Evolutionary conservation across 805 yeast species (phyloP).

Genomic region (Candida ascalaphidarum): DNA sequence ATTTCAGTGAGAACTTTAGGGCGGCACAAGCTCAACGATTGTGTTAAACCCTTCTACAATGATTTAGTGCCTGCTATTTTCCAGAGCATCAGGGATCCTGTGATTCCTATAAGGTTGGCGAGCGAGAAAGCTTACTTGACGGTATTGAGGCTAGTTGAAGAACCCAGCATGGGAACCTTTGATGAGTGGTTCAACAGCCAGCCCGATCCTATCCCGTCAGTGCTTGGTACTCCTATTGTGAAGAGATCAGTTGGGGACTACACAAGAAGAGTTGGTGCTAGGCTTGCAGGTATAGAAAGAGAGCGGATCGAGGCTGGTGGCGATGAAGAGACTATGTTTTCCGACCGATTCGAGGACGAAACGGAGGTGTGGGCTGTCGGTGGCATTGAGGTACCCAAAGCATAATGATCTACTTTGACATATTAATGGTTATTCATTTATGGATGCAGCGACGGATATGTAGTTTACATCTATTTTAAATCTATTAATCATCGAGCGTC

Average conservation of each 20-base stretch:
- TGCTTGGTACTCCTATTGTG: constrained; percentile 40
- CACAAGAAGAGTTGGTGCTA: constrained; percentile 79
- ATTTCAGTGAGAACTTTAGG: constrained; percentile 71
- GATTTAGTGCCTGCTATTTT: constrained; percentile 66
- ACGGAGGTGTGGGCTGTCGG: constrained; percentile 86
- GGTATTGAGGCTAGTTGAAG: constrained; percentile 65
- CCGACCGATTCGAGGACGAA: constrained; percentile 83
- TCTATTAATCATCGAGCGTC: constrained; percentile 7
- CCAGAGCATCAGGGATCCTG: constrained; percentile 74
- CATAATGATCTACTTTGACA: too few relatives aligned
- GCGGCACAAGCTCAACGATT: constrained; percentile 43
- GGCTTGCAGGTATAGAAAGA: constrained; percentile 80
- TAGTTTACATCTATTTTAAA: too few relatives aligned
- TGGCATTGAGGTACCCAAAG: constrained; percentile 37
- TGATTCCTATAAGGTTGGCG: constrained; percentile 87
- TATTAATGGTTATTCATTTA: too few relatives aligned
- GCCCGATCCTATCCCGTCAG: constrained; percentile 28
- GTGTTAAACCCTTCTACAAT: constrained; percentile 47
- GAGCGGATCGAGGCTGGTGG: constrained; percentile 89
- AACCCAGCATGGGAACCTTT: constrained; percentile 44
- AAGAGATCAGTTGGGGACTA: constrained; percentile 80
- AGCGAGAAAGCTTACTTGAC: constrained; percentile 86
- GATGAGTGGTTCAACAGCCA: constrained; percentile 49
- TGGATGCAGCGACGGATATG: too few relatives aligned
- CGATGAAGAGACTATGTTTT: constrained; percentile 74